These are phyloP conservation scores for Rhynchosporium secalis DNA, from an alignment of 2,329 filamentous ascomycete genomes.

Conservation along the genomic window DNA sequence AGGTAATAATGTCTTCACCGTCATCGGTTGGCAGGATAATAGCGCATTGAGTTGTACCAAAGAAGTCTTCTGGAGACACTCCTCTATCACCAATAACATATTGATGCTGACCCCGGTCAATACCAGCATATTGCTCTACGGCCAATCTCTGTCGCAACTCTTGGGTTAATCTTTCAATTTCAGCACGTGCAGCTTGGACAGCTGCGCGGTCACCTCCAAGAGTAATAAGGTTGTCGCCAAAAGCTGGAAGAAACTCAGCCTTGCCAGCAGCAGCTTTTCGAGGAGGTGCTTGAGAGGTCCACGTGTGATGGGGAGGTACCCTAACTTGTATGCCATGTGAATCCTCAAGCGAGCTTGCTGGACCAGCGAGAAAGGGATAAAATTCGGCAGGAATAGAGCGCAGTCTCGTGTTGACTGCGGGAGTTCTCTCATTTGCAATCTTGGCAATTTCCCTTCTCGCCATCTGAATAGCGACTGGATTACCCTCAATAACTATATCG, in stretches of 20 bases:
- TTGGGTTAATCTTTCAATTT: slow-evolving; percentile 76
- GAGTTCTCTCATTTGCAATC: slow-evolving; percentile 83
- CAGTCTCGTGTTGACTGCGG: slow-evolving; percentile 78
- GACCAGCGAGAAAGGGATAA: slow-evolving; percentile 91
- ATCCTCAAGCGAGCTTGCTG: slow-evolving; percentile 67
- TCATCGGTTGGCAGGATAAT: slow-evolving; percentile 76
- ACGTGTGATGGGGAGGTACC: slow-evolving; percentile 79
- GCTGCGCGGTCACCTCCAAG: slow-evolving; percentile 83
- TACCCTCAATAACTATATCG: slow-evolving; percentile 86
- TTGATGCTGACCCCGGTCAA: slow-evolving; percentile 86
- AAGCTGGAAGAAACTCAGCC: slow-evolving; percentile 69
- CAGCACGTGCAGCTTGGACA: slow-evolving; percentile 75
- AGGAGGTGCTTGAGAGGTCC: slow-evolving; percentile 66
- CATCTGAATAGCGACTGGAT: slow-evolving; percentile 81
- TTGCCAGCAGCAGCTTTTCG: slow-evolving; percentile 61
- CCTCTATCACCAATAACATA: slow-evolving; percentile 90
- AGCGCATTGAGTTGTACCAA: slow-evolving; percentile 85
- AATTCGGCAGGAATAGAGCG: slow-evolving; percentile 86
- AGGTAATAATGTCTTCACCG: slow-evolving; percentile 77
- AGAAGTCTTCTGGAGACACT: slow-evolving; percentile 79
- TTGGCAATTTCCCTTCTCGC: slow-evolving; percentile 81
- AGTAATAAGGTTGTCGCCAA: slow-evolving; percentile 74
- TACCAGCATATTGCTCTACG: slow-evolving; percentile 69
- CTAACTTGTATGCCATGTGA: slow-evolving; percentile 76
- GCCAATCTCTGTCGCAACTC: slow-evolving; percentile 75